Percentiles rank a stretch among this genome's conserved stretches.
phyloP scores from a whole-genome alignment of 768 basidiomycete species.

The Phylloporus sp. region DNA sequence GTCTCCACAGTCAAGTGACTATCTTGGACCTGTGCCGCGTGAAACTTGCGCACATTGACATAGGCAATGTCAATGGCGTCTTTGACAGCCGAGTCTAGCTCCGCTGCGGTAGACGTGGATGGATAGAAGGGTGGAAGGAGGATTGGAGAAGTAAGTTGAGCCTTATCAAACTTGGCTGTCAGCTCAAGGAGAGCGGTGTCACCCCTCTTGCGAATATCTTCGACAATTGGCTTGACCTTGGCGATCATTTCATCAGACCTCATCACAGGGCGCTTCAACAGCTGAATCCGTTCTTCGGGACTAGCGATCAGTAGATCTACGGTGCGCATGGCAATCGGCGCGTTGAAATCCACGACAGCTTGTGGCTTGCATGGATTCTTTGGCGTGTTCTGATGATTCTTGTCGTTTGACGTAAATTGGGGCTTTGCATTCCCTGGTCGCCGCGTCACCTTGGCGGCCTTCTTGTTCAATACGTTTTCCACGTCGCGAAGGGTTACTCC shows the following conservation, averaged over 20 bases:
- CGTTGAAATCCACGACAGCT: constrained; percentile 27
- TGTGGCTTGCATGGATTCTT: constrained; percentile 28
- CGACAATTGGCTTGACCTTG: constrained; percentile 92
- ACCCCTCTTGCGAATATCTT: constrained; percentile 75
- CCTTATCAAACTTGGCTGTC: constrained; percentile 92
- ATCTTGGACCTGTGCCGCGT: constrained; percentile 76
- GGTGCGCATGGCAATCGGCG: constrained; percentile 73
- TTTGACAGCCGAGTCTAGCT: constrained; percentile 57
- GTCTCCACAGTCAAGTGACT: constrained; percentile 81
- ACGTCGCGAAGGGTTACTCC: constrained; percentile 83
- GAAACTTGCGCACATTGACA: constrained; percentile 86
- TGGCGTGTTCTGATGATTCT: constrained; percentile 20
- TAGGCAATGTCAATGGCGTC: constrained; percentile 89
- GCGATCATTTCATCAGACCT: constrained; percentile 58
- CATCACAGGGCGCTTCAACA: constrained; percentile 87
- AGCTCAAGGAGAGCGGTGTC: constrained; percentile 83
- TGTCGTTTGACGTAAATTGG: constrained; percentile 47
- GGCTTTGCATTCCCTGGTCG: constrained; percentile 91
- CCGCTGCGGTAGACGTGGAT: constrained; percentile 46
- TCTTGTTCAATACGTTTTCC: constrained; percentile 75
- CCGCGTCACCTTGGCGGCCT: constrained; percentile 82
- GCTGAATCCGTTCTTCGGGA: constrained; percentile 50
- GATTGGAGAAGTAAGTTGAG: constrained; percentile 59
- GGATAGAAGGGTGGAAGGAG: constrained; percentile 70
- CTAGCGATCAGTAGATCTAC: constrained; percentile 50